Base-by-base conservation (phyloP, 164 flowering plant species). In the Kalanchoe fedtschenkoi region DNA sequence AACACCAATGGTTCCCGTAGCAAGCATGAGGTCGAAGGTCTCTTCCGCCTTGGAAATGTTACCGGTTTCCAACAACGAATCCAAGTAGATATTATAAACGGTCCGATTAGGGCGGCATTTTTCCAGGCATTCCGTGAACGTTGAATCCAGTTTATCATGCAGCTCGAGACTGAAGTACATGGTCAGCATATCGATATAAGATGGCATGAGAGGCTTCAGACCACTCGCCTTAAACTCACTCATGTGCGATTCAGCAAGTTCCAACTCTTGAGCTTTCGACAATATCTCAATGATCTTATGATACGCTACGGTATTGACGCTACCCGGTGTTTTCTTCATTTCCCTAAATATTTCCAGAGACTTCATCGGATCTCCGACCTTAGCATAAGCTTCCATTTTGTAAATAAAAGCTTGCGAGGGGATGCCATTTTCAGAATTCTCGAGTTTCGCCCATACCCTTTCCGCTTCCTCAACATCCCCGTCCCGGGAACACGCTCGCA, bases 391-490 rank as follows among this genome's bases (percentile, higher is more conserved):
- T 75, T 85, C 95, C 91, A 95, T 88, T 69, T 71, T 79, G 65
- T 79, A 81, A 41, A 84, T 80, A 81, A 71, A 91, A 70, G 95
- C 93, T 70, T 77, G 85, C 64, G 81, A 68, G 62, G 90, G 91
- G 29, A 76, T 59, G 30, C 61, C 65, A 41, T 43, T 54, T 43
- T 76, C 83, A 59, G 65, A 72, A 6, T 65, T 47, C 21, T 79
- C 72, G 37, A 93, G 86, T 70, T 80, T 83, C 55, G 34, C 57
- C 96, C 96, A 95, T 26, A 77, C 71, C 62, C 62, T 78, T 63
- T 95, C 97, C 33, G 86, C 83, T 75, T 84, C 96, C 47, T 75
- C 85, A 58, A 84, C 75, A 65, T 88, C 79, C 56, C 97, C 93
- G 38, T 77, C 84, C 72, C 83, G 88, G 22, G 89, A 76, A 66